These are phyloP conservation scores for Wickerhamiella sergipiensis DNA, from an alignment of 805 yeast species.

Conservation along the genomic window DNA sequence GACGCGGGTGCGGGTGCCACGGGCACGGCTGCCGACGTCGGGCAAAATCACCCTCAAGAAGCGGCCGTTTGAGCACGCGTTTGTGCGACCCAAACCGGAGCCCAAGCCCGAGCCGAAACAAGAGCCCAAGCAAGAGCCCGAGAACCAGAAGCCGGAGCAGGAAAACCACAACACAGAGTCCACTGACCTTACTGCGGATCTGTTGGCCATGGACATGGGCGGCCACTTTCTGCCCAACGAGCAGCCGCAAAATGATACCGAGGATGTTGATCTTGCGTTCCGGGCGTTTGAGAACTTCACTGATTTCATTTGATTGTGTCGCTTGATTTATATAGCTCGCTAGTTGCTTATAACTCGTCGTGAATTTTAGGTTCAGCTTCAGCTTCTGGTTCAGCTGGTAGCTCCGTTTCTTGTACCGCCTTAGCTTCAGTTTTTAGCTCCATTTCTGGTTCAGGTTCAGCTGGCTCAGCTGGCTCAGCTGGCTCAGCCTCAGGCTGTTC, in stretches of 20 bases:
- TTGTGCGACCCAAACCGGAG: constrained; percentile 8
- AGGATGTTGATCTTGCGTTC: constrained; percentile 4
- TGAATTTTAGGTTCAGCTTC: too few relatives aligned
- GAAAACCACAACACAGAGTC: not conserved
- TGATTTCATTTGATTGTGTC: constrained; percentile 2
- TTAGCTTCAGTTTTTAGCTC: too few relatives aligned
- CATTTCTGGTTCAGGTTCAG: too few relatives aligned
- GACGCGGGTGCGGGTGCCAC: constrained; percentile 54
- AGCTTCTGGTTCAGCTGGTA: too few relatives aligned
- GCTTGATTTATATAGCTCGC: too few relatives aligned
- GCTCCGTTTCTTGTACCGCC: too few relatives aligned
- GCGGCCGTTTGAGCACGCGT: constrained; percentile 19
- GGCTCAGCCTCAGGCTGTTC: too few relatives aligned
- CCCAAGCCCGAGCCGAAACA: not conserved
- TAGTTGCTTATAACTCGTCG: too few relatives aligned
- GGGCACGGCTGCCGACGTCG: constrained; percentile 26
- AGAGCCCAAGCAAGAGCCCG: not conserved
- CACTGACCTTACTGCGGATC: not conserved
- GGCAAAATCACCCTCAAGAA: constrained; percentile 39
- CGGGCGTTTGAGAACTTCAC: constrained; percentile 4
- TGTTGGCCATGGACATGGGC: not conserved
- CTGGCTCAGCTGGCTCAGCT: too few relatives aligned
- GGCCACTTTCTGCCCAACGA: not conserved
- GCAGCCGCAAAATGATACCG: not conserved
- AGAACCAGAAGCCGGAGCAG: not conserved